phyloP scores from a whole-genome alignment of 805 yeast species.

The Cyberlindnera euphorbiae region DNA sequence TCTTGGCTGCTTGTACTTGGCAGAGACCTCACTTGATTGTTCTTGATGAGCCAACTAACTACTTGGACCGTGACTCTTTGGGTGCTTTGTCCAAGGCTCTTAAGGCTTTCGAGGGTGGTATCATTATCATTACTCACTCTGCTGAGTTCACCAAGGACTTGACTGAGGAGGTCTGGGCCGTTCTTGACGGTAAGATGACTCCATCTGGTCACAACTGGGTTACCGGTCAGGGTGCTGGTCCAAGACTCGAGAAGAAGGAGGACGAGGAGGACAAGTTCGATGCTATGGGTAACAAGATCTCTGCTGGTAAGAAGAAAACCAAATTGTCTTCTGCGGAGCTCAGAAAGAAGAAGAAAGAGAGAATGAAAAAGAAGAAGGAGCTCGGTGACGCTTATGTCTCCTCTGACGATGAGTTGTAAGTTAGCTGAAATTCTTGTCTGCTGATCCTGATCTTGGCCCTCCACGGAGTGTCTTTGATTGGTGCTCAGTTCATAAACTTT shows the following conservation, averaged over 20 bases:
- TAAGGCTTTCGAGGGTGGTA: slow-evolving; percentile 99
- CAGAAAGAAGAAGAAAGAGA: slow-evolving; percentile 99
- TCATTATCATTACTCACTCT: slow-evolving; percentile 98
- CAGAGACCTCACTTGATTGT: slow-evolving; percentile 99
- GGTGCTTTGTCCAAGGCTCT: slow-evolving; percentile 99
- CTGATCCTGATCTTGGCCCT: not conserved
- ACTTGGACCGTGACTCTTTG: slow-evolving; percentile 97
- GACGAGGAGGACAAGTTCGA: slow-evolving; percentile 97
- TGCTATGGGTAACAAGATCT: slow-evolving; percentile 99
- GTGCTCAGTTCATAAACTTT: no score
- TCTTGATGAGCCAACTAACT: slow-evolving; percentile 99
- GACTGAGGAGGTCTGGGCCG: slow-evolving; percentile 99
- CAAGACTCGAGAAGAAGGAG: slow-evolving; percentile 96
- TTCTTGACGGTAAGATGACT: slow-evolving; percentile 94
- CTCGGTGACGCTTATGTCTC: slow-evolving; percentile 99
- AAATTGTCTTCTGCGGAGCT: slow-evolving; percentile 98
- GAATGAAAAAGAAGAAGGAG: slow-evolving; percentile 99
- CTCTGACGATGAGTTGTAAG: slow-evolving; percentile 71
- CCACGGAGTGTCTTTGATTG: no score
- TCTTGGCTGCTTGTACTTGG: slow-evolving; percentile 99
- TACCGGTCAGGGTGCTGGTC: slow-evolving; percentile 99
- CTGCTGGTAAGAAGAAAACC: slow-evolving; percentile 91
- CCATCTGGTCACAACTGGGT: slow-evolving; percentile 99
- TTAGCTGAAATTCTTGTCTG: not conserved
- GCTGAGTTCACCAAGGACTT: slow-evolving; percentile 99